These are phyloP conservation scores for Naematelia aurantialba DNA, from an alignment of 768 basidiomycete species.

Conservation along the genomic window DNA sequence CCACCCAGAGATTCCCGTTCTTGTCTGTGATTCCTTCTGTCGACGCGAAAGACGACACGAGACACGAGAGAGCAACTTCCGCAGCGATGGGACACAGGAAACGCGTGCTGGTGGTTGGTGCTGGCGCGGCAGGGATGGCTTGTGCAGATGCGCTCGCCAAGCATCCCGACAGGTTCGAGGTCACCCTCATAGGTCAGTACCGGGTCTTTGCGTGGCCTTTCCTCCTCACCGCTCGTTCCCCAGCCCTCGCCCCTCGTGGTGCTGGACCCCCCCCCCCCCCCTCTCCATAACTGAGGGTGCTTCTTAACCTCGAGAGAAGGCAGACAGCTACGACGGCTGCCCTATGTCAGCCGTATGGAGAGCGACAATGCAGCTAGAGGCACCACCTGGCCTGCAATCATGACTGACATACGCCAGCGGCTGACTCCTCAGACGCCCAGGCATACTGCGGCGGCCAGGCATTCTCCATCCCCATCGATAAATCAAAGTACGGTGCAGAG, in stretches of 20 bases:
- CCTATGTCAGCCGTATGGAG: no score
- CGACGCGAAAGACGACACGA: conserved; percentile 3
- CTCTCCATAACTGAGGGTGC: not conserved
- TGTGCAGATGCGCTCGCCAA: conserved; percentile 52
- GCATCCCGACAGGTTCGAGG: conserved; percentile 52
- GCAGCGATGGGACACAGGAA: conserved; percentile 23
- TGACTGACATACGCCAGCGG: no score
- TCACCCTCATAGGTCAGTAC: conserved; percentile 49
- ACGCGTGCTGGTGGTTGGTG: conserved; percentile 53
- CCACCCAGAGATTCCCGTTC: no score
- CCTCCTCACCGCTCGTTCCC: not conserved
- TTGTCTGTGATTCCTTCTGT: no score
- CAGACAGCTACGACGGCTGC: no score
- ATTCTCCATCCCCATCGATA: conserved; percentile 52
- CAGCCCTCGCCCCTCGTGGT: no score
- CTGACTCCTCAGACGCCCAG: conserved; percentile 35
- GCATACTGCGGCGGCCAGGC: conserved; percentile 54
- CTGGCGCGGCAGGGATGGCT: conserved; percentile 53
- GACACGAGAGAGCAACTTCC: not conserved
- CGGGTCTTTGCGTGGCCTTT: not conserved
- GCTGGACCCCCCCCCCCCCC: no score
- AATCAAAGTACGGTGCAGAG: conserved; percentile 23
- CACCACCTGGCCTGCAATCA: no score
- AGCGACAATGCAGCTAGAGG: no score
- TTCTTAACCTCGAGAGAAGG: not conserved